Evolutionary conservation across 108 stramenopile species (phyloP).

Genomic region (Nitzschia sp.): DNA sequence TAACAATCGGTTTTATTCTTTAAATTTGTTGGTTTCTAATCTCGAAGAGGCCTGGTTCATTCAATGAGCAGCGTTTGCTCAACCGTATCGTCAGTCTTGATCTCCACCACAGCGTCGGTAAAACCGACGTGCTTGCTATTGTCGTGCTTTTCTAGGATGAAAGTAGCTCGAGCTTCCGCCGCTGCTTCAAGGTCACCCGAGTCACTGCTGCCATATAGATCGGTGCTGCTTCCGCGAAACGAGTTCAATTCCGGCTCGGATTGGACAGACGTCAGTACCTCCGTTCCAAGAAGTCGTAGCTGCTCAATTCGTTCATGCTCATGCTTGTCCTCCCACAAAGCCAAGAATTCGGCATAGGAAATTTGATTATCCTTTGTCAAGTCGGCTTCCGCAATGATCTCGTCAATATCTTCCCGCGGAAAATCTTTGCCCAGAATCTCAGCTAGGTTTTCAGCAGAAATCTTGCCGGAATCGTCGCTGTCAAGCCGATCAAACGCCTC

Average conservation of each 20-base stretch:
- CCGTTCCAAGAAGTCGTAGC: conserved; percentile 26
- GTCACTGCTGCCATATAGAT: not conserved
- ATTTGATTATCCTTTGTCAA: conserved; percentile 79
- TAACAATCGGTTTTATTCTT: not conserved
- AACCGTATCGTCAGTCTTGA: not conserved
- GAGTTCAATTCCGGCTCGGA: conserved; percentile 9
- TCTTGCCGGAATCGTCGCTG: conserved; percentile 74
- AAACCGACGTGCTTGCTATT: conserved; percentile 8
- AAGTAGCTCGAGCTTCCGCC: conserved; percentile 3
- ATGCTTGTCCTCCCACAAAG: conserved; percentile 44
- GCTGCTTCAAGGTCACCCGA: conserved; percentile 5
- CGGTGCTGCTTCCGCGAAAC: conserved; percentile 7
- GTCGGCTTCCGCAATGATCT: conserved; percentile 93
- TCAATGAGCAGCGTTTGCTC: not conserved
- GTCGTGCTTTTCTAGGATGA: conserved; percentile 8
- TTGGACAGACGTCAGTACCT: not conserved
- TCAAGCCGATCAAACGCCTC: conserved; percentile 87
- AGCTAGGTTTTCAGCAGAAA: conserved; percentile 52
- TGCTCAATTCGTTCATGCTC: conserved; percentile 25
- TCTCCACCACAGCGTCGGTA: not conserved
- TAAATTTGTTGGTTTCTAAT: too few relatives aligned
- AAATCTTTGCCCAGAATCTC: conserved; percentile 51
- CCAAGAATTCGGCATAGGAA: conserved; percentile 59
- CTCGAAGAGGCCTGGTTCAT: not conserved
- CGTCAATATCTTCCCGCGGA: conserved; percentile 53